These are phyloP conservation scores for Phytophthora syringae DNA, from an alignment of 352 stramenopile genomes.

Conservation along the genomic window DNA sequence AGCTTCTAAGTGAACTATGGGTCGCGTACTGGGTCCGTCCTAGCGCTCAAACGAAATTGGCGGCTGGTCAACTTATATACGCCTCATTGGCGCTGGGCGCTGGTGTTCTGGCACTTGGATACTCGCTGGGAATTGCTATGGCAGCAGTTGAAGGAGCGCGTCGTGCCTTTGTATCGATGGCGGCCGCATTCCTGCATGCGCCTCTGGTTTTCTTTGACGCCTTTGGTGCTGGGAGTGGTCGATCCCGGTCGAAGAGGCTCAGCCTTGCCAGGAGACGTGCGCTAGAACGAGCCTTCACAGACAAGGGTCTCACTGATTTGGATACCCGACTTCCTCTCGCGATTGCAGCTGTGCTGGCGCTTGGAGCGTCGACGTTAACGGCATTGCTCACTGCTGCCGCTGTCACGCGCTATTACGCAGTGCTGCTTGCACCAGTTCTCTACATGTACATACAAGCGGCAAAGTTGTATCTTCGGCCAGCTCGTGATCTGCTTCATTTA, in stretches of 20 bases:
- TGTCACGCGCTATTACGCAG: constrained; percentile 82
- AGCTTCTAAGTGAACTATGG: constrained; percentile 91
- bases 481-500: constrained; percentile 70
- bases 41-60: constrained; percentile 74
- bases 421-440: constrained; percentile 85
- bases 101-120: constrained; percentile 62
- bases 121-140: constrained; percentile 61
- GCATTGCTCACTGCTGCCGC: constrained; percentile 83
- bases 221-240: constrained; percentile 59
- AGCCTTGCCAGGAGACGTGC: constrained; percentile 35
- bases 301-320: constrained; percentile 93
- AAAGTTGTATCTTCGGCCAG: constrained; percentile 61
- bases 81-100: constrained; percentile 54
- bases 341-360: constrained; percentile 66
- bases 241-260: constrained; percentile 35
- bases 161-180: constrained; percentile 89
- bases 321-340: constrained; percentile 88
- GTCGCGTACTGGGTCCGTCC: constrained; percentile 89
- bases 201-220: constrained; percentile 96
- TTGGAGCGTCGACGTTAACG: constrained; percentile 85
- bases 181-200: constrained; percentile 84
- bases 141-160: constrained; percentile 63
- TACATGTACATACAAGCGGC: constrained; percentile 81
- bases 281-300: constrained; percentile 84
- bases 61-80: constrained; percentile 68